Conservation (phyloP, 306 rosid genomes). For the Inga laurina region DNA sequence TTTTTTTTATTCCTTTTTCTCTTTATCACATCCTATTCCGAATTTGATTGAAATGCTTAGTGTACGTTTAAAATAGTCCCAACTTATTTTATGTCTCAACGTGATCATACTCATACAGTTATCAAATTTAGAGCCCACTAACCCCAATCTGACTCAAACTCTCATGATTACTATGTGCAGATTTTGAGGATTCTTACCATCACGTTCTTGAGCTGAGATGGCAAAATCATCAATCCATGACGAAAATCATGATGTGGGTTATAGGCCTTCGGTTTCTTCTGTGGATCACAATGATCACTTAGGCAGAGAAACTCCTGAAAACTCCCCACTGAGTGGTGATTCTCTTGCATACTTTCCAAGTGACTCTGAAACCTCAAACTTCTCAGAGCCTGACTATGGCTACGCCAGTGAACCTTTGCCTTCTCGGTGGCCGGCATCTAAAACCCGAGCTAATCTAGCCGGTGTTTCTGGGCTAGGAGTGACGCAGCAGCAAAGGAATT, state of each 20-base stretch:
- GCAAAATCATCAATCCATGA: slow-evolving; percentile 45
- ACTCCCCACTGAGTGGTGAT: slow-evolving; percentile 60
- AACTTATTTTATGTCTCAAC: slow-evolving; percentile 32
- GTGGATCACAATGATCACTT: slow-evolving; percentile 58
- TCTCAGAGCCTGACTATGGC: slow-evolving; percentile 65
- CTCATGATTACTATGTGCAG: slow-evolving; percentile 19
- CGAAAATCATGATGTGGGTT: slow-evolving; percentile 57
- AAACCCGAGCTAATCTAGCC: slow-evolving; percentile 39
- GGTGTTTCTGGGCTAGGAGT: slow-evolving; percentile 49
- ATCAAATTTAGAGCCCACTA: slow-evolving; percentile 32
- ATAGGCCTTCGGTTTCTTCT: slow-evolving; percentile 64
- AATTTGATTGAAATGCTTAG: slow-evolving; percentile 28
- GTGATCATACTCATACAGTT: slow-evolving; percentile 36
- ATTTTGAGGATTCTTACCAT: neutral
- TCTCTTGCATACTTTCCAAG: slow-evolving; percentile 65
- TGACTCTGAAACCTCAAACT: slow-evolving; percentile 64
- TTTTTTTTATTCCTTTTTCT: slow-evolving; percentile 30
- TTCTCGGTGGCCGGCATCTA: slow-evolving; percentile 54
- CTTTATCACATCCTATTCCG: slow-evolving; percentile 7
- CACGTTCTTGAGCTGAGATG: slow-evolving; percentile 54
- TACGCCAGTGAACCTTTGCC: slow-evolving; percentile 69
- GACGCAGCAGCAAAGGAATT: slow-evolving; percentile 45
- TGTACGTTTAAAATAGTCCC: slow-evolving; percentile 26
- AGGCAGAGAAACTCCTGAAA: slow-evolving; percentile 46
- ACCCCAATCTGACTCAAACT: slow-evolving; percentile 22